Evolutionary conservation across 768 basidiomycete species (phyloP), one percentile per base, ranked within the genome.

Genomic region (Butyriboletus loyo): DNA sequence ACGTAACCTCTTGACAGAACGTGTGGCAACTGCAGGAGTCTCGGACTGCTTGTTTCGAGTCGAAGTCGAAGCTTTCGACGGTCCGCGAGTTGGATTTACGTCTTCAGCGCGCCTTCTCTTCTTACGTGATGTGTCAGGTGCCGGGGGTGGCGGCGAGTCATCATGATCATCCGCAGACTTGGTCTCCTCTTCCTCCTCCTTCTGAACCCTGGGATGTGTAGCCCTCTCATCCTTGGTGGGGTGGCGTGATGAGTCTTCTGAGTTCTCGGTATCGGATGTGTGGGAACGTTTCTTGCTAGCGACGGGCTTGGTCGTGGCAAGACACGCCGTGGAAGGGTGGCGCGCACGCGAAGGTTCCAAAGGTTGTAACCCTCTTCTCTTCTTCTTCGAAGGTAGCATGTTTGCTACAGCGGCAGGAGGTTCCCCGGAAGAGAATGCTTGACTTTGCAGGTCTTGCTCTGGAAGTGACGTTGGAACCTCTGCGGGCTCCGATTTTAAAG

Each of bases 391-490:
- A 47, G 55, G 36, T 27, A 22, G 46, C 10, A 47, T 19, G 21
- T 47, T 52, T 17, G 45, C 45, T 22, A 42, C 27, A 41, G 46
- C 25, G 21, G 31, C 36, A 41, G 54, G 61, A 34, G 46, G 48
- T 34, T 53, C 54, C 30, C 15, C 50, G 31, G 48, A 48, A 39
- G 58, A 49, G 11, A 35, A 42, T 7, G 52, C 25, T n/a, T 61
- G 53, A 17, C 30, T 39, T 15, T 57, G 60, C 31, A 63, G 60
- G 38, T 82, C 80, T 61, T 85, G 79, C 35, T 79, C 77, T 4
- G 84, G 83, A 39, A 81, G 69, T 17, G 85, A 87, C 0, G 84
- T 85, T 7, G 84, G 84, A 13, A 85, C 66, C 48, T 76, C 69
- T 9, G 60, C 62, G 41, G 51, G 61, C 51, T 77, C 75, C 30